Conservation (phyloP, 768 basidiomycete genomes). For the Rhodotorula taiwanensis region DNA sequence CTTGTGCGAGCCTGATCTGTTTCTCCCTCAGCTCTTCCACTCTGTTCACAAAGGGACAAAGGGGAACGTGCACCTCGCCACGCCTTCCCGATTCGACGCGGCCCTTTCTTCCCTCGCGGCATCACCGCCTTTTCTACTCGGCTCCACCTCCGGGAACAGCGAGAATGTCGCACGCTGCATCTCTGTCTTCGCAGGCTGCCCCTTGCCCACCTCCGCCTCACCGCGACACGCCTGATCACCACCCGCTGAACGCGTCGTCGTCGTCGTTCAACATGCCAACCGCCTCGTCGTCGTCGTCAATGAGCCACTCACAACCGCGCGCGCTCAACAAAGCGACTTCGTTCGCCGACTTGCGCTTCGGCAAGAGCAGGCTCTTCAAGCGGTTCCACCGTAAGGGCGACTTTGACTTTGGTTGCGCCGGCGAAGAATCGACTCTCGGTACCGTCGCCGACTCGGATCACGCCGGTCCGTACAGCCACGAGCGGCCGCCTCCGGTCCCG, state of each 20-base stretch:
- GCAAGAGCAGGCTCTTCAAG: conserved; percentile 4
- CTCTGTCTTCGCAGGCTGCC: no score
- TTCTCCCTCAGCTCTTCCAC: no score
- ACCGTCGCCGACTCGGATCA: conserved; percentile 44
- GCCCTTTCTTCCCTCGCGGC: no score
- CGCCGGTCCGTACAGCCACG: conserved; percentile 45
- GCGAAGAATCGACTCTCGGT: conserved; percentile 52
- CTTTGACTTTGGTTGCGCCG: conserved; percentile 38
- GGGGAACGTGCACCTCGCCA: no score
- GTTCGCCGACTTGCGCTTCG: conserved; percentile 21
- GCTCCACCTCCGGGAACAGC: no score
- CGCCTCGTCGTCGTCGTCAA: not conserved
- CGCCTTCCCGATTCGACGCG: no score
- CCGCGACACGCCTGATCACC: not conserved
- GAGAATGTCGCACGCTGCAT: no score
- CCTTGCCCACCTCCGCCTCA: no score
- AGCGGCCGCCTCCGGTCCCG: no score
- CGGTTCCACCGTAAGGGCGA: conserved; percentile 5
- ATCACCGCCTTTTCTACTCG: no score
- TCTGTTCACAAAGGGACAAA: no score
- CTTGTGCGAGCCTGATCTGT: no score
- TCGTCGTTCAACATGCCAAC: conserved; percentile 1
- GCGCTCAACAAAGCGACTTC: conserved; percentile 11
- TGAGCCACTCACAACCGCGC: not conserved
- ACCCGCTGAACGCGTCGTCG: not conserved